Evolutionary conservation across 495 filamentous ascomycete species (phyloP).

Genomic region (Neurospora sp.): DNA sequence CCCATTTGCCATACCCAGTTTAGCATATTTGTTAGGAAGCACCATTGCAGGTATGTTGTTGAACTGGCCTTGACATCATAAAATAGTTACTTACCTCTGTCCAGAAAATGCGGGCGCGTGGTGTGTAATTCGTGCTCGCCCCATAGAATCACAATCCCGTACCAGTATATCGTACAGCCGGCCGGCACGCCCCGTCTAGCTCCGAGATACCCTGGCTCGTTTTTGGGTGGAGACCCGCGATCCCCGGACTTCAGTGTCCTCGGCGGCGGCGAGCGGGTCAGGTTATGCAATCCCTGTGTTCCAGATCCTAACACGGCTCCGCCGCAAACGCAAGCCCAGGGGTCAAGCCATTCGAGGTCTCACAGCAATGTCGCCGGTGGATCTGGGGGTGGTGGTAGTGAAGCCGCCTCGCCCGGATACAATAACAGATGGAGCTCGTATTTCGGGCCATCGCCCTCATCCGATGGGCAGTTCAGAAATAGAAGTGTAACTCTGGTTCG

Average conservation of each 20-base stretch:
- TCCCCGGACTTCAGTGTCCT: conserved; percentile 32
- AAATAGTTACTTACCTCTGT: not conserved
- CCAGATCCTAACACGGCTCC: conserved; percentile 81
- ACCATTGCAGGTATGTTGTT: conserved; percentile 65
- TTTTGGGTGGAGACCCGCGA: conserved; percentile 36
- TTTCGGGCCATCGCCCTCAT: conserved; percentile 11
- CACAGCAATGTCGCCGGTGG: conserved; percentile 12
- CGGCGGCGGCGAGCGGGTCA: conserved; percentile 75
- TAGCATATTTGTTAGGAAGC: conserved; percentile 79
- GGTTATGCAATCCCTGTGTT: conserved; percentile 90
- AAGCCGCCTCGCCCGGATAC: not conserved
- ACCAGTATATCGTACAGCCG: conserved; percentile 85
- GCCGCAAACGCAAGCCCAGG: conserved; percentile 23
- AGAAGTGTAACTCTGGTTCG: conserved; percentile 38
- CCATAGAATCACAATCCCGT: conserved; percentile 88
- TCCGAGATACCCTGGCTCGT: conserved; percentile 27
- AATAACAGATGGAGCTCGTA: conserved; percentile 14
- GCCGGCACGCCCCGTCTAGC: conserved; percentile 41
- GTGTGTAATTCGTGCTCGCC: conserved; percentile 89
- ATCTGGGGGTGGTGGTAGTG: not conserved
- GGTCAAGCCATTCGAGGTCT: conserved; percentile 17
- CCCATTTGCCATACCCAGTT: conserved; percentile 73
- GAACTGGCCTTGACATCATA: not conserved
- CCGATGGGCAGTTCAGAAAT: conserved; percentile 24
- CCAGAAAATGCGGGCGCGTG: conserved; percentile 86